Conservation (phyloP, 1,139 yeast species). For the Blastobotrys persicus region DNA sequence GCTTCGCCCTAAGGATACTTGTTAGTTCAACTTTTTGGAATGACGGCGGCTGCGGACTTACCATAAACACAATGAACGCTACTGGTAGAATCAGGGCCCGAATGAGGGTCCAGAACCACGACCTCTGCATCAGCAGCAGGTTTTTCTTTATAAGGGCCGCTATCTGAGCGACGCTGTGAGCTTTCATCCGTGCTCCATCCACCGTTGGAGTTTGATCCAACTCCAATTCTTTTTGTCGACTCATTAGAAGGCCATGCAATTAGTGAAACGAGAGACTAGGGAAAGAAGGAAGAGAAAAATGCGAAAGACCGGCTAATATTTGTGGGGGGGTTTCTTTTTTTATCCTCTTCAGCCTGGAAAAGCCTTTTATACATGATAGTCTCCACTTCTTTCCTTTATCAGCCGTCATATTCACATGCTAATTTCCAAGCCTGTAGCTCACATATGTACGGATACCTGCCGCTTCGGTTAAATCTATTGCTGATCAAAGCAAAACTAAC, state of each 20-base stretch:
- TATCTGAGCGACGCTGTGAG: conserved; percentile 16
- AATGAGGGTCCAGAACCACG: conserved; percentile 35
- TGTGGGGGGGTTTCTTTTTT: conserved; percentile 2
- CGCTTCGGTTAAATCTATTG: neutral
- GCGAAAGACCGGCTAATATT: neutral
- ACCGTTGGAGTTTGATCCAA: neutral
- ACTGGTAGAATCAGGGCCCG: conserved; percentile 37
- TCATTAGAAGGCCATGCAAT: conserved; percentile 5
- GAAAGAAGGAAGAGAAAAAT: neutral
- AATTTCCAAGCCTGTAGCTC: neutral
- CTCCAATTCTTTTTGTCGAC: conserved; percentile 2
- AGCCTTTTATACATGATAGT: conserved; percentile 3
- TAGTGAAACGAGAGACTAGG: conserved; percentile 3
- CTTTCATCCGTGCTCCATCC: neutral
- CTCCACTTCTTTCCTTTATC: conserved; percentile 5
- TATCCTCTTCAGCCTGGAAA: neutral
- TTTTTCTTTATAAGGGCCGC: conserved; percentile 29
- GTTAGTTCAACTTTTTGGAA: conserved; percentile 12
- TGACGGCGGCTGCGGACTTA: conserved; percentile 23
- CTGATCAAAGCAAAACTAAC: neutral
- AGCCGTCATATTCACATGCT: conserved; percentile 1
- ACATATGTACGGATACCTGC: neutral
- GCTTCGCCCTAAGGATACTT: conserved; percentile 29
- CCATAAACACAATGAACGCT: conserved; percentile 35
- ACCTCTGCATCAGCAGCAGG: conserved; percentile 29